Base-by-base conservation (phyloP, 1,284 basidiomycete species). In the Ganoderma leucocontextum region DNA sequence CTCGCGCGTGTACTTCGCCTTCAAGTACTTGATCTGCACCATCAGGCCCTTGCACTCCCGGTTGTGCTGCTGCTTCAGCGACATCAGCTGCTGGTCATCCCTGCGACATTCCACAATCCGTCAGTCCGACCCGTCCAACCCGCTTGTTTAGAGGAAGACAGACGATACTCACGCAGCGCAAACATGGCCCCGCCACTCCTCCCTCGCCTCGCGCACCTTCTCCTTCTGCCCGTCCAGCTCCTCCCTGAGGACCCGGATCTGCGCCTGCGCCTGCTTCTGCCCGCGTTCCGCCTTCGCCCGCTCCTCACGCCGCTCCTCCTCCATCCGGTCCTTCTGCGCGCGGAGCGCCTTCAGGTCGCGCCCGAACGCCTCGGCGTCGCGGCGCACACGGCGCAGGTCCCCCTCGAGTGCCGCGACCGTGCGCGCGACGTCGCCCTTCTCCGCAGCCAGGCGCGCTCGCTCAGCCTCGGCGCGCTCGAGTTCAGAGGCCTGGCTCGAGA, bases 1-100 rank as follows among this genome's bases (percentile, higher is more conserved):
- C 81, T 99, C 97, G 41, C 97, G 87, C 1, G 89, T 92, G 80
- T 93, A 97, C 77, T 95, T 95, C 60, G 93, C 92, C 79, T 99
- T 97, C 72, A 99, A 86, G 80, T 98, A 98, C 60, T 87, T 88
- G 72, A 98, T 96, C 78, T 98, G 93, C 4, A 95, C 87, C 67
- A 97, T 87, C 25, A 97, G 82, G 15, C 95, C 95, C 77, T 96
- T 95, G 82, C 92, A 93, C 79, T 97, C 95, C 70, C 89, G 88
- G 68, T 91, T 93, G 78, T 97, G 95, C 76, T 90, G 88, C 3
- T 82, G 71, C 73, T 87, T 91, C 71, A 96, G 75, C 4, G 80
- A 80, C 4, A 84, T 82, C 8, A 93, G 73, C 74, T 88, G 85
- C 13, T 74, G 73, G 6, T 85, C 84, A 67, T 91, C 86, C 22